Conservation (phyloP, 306 rosid genomes). For the Medicago truncatula region DNA sequence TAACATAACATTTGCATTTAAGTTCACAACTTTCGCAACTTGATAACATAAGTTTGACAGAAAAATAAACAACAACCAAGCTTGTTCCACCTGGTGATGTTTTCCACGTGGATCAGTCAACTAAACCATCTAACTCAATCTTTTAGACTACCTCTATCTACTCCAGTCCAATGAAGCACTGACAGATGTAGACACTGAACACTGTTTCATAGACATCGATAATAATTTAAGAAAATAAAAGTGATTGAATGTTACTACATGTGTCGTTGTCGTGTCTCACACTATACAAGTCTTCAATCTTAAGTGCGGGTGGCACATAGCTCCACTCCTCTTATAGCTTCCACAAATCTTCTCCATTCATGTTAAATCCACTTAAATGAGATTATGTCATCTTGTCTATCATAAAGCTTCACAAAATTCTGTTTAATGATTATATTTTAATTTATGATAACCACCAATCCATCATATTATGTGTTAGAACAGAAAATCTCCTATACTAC, state of each 20-base stretch:
- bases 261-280: not conserved
- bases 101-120: not conserved
- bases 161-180: not conserved
- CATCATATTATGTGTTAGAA: not conserved
- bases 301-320: not conserved
- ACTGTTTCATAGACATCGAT: not conserved
- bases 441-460: not conserved
- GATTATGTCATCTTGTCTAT: not conserved
- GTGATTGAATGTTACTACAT: not conserved
- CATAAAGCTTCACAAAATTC: not conserved
- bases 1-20: not conserved
- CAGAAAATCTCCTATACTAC: not conserved
- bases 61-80: conserved; percentile 1
- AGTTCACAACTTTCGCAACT: not conserved
- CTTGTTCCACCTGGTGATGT: not conserved
- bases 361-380: not conserved
- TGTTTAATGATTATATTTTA: not conserved
- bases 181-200: not conserved
- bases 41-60: not conserved
- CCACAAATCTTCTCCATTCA: not conserved
- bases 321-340: conserved; percentile 8
- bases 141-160: not conserved
- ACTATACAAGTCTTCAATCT: not conserved
- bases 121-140: not conserved
- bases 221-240: not conserved